Evolutionary conservation across 1,139 yeast species (phyloP), one percentile per base, ranked within the genome.

Genomic region (Blastobotrys serpentis): DNA sequence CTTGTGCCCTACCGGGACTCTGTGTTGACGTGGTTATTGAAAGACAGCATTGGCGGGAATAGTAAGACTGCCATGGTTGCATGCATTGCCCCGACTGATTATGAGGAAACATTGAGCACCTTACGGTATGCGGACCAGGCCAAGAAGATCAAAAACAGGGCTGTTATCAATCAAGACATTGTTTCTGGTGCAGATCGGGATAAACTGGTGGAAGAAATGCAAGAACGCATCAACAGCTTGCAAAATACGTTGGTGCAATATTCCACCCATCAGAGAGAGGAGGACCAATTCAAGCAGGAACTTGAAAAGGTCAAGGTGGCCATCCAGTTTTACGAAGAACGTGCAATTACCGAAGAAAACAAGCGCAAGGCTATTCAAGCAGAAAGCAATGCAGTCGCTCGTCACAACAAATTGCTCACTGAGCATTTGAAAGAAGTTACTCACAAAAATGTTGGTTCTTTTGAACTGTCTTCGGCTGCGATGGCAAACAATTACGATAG

Each of bases 51-150:
- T 30, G 85, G 87, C 1, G 92, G 92, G 1, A 84, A 84, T 58
- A 80, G 87, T 21, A 82, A 81, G 58, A 84, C 88, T 1, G 80
- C 81, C 37, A 84, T 84, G 90, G 72, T 84, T 6, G 86, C 86
- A 33, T 84, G 90, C 61, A 71, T 85, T 1, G 81, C 90, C 0
- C 90, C 95, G 0, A 72, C 85, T 11, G 88, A 82, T 60, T 79
- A 78, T 59, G 92, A 85, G 18, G 95, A 86, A 57, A 81, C 87
- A 0, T 66, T 78, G 54, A 84, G 86, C 39, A 86, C 95, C 0
- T 69, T 86, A 50, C 72, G 87, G 51, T 86, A 86, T 61, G 94
- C 94, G 1, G 82, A 80, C 37, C 79, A 84, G 52, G 92, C 87
- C 2, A 84, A 85, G 61, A 74, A 74, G 56, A 85, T 86, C 56